Base-by-base conservation (phyloP, 345 rosid genomes). In the Passiflora organensis region DNA sequence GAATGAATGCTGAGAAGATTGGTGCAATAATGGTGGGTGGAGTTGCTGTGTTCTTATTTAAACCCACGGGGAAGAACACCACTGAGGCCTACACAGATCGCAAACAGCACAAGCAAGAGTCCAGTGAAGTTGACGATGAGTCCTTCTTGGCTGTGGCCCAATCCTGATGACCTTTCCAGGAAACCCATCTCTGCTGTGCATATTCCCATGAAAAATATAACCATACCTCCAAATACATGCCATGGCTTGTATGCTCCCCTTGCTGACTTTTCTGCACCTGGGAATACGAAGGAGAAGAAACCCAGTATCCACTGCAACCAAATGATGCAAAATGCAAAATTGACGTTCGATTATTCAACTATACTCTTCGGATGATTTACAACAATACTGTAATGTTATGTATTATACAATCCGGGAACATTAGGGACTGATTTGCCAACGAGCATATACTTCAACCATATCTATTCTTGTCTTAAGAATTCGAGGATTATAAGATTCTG, bases 181-280 rank as follows among this genome's bases (percentile, higher is more conserved):
- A 83, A 46, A 25, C 85, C 83, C 19, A 62, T 63, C 68, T 73
- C 73, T 2, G 82, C 83, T 0, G 82, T 74, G 73, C 79, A 67
- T 13, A 76, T 25, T 0, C 80, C 75, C 34, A 76, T 46, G 46
- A 80, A 53, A 61, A 83, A 83, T 36, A 68, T 58, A 52, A 39
- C 56, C 38, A 63, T 17, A 5, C 85, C 88, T 0, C 69, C 32
- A 46, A 82, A 71, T 2, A 50, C 51, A 42, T 76, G 89, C 86
- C 86, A 80, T 19, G 83, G 79, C 66, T 13, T 6, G 60, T 48
- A 68, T 15, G 77, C 48, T 1, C 71, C 69, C 45, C 83, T 80
- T 36, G 67, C 8, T 22, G 48, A 46, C 53, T 19, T 55, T 48
- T 63, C 55, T 1, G 80, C 59, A 2, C 70, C 37, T 0, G 85